A percentile compares a stretch with the other conserved stretches of the same genome.
Conservation (phyloP, 257 asterid species). For the Asclepias syriaca region DNA sequence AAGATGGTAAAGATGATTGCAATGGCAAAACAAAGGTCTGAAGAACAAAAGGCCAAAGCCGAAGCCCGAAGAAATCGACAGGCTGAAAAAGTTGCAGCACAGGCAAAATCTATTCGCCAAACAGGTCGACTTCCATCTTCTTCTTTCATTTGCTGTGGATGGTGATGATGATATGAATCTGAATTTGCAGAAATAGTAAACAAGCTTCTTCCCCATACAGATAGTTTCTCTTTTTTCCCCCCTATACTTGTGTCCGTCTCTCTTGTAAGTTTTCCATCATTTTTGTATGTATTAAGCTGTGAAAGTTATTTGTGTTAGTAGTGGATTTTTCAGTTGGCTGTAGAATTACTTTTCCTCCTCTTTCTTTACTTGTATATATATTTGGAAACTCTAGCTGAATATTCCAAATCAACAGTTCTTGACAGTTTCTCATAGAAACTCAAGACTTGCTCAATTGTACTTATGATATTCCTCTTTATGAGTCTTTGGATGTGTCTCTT, state of each 20-base stretch:
- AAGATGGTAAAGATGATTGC: slow-evolving; percentile 86
- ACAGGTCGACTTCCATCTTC: slow-evolving; percentile 79
- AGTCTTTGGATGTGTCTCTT: no score
- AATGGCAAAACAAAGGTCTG: slow-evolving; percentile 80
- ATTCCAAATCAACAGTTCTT: no score
- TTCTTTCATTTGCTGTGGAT: slow-evolving; percentile 71
- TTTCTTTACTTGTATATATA: background rate
- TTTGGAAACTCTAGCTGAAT: no score
- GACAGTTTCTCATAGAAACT: no score
- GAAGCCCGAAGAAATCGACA: slow-evolving; percentile 63
- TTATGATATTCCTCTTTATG: no score
- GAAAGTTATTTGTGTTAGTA: background rate
- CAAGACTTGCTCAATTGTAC: no score
- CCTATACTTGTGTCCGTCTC: background rate
- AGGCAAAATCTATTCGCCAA: slow-evolving; percentile 71
- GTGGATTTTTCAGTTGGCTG: slow-evolving; percentile 1
- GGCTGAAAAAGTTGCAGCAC: slow-evolving; percentile 67
- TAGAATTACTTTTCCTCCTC: background rate
- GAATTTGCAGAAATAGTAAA: background rate
- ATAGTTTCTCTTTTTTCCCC: background rate
- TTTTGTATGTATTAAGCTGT: slow-evolving; percentile 10
- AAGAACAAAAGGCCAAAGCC: slow-evolving; percentile 64
- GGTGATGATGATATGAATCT: slow-evolving; percentile 34
- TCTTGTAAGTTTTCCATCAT: slow-evolving; percentile 3
- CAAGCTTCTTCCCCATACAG: background rate